Evolutionary conservation across 352 stramenopile genomes (phyloP).

Genomic region (Phytopythium cucurbitacearum): DNA sequence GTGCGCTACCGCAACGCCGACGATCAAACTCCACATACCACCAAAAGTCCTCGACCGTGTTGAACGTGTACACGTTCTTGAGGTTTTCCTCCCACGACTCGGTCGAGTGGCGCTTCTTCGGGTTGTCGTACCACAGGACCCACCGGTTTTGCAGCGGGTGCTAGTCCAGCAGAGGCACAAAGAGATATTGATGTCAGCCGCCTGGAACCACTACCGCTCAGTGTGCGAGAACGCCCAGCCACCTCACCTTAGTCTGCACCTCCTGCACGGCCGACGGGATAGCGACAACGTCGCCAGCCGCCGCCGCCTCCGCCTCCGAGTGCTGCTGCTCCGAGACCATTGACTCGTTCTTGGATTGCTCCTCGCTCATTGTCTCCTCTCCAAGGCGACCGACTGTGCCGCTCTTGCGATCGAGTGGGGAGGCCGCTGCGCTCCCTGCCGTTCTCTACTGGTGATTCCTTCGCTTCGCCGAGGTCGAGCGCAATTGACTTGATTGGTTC

Average conservation of each 20-base stretch:
- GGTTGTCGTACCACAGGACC: constrained; percentile 89
- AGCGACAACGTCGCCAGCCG: constrained; percentile 16
- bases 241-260: constrained; percentile 54
- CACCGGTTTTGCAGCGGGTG: constrained; percentile 85
- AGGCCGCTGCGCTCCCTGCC: constrained; percentile 1
- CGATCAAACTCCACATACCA: constrained; percentile 40
- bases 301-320: constrained; percentile 17
- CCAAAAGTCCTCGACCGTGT: constrained; percentile 97
- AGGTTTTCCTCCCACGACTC: constrained; percentile 89
- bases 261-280: constrained; percentile 37
- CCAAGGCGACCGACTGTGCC: too few species aligned
- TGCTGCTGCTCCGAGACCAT: constrained; percentile 28
- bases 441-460: constrained; percentile 17
- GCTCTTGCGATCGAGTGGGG: neutral
- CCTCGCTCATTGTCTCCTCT: constrained; percentile 31
- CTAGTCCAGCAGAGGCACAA: constrained; percentile 22
- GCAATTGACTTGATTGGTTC: constrained; percentile 19
- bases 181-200: constrained; percentile 10
- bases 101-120: constrained; percentile 85
- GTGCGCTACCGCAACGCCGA: too few species aligned
- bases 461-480: constrained; percentile 7
- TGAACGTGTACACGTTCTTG: constrained; percentile 93
- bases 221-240: neutral
- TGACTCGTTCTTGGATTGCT: constrained; percentile 26
- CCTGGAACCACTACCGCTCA: neutral